Evolutionary conservation across 2,329 filamentous ascomycete species (phyloP), one percentile per base, ranked within the genome.

Genomic region (Cordyceps cicadae): DNA sequence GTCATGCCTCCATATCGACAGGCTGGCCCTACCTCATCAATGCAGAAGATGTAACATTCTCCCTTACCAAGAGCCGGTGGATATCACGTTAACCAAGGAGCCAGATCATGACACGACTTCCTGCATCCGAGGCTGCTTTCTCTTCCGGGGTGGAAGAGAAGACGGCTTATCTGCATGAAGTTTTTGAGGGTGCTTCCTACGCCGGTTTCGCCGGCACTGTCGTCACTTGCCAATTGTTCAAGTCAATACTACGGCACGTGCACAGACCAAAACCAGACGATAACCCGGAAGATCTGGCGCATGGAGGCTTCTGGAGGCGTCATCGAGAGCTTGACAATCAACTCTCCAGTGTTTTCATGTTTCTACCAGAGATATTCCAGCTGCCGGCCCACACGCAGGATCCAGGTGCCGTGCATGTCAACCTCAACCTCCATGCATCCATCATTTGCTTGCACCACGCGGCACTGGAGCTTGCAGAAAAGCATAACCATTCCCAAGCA

Each of bases 391-490:
- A 87, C 14, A 75, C 90, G 56, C 78, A 81, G 45, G 84, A 96
- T 66, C 80, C 87, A 0, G 86, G 89, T 51, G 85, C 90, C 7
- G 81, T 96, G 0, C 92, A 96, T 70, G 80, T 87, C 55, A 96
- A 96, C 65, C 87, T 97, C 78, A 92, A 90, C 68, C 83, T 97
- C 3, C 92, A 97, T 68, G 91, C 92, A 0, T 88, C 90, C 1
- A 84, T 89, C 9, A 96, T 97, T 58, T 95, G 90, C 70, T 78
- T 97, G 5, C 92, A 97, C 69, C 90, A 95, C 72, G 89, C 90
- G 1, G 92, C 92, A 1, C 86, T 94, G 9, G 90, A 92, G 73
- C 92, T 89, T 69, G 88, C 88, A 0, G 87, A 92, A 60, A 87
- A 86, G 67, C 81, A 92, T 69, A 80, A 82, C 2, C 74, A 95